Conservation (phyloP, 2,329 filamentous ascomycete genomes). For the Chrysosporium queenslandicum region DNA sequence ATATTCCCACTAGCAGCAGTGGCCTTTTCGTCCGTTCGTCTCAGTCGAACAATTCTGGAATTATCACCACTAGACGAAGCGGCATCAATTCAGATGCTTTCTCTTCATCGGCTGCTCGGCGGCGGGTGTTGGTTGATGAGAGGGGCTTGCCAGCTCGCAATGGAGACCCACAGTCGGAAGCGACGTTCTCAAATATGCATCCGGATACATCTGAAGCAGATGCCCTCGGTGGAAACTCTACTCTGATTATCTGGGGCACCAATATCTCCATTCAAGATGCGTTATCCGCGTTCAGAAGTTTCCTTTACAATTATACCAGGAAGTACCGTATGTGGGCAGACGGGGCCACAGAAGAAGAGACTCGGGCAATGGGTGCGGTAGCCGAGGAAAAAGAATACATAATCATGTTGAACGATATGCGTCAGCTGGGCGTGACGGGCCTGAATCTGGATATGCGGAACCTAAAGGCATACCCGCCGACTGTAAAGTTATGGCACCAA, state of each 20-base stretch:
- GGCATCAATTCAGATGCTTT: slow-evolving; percentile 78
- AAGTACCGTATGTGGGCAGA: slow-evolving; percentile 92
- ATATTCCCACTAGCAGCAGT: slow-evolving; percentile 73
- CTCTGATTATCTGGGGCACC: slow-evolving; percentile 89
- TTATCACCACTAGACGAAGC: slow-evolving; percentile 58
- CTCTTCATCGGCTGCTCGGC: slow-evolving; percentile 41
- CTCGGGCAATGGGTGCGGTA: slow-evolving; percentile 54
- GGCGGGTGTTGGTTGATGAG: slow-evolving; percentile 55
- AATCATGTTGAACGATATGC: slow-evolving; percentile 79
- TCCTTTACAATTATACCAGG: slow-evolving; percentile 78
- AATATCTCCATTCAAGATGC: slow-evolving; percentile 90
- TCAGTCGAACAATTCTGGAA: slow-evolving; percentile 41
- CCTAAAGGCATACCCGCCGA: slow-evolving; percentile 84
- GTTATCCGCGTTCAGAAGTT: slow-evolving; percentile 79
- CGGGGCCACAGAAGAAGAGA: slow-evolving; percentile 68
- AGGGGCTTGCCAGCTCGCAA: slow-evolving; percentile 50
- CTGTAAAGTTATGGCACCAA: slow-evolving; percentile 90
- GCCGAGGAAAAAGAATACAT: slow-evolving; percentile 74
- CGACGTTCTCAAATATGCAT: slow-evolving; percentile 58
- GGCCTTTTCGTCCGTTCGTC: slow-evolving; percentile 69
- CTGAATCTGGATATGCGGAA: slow-evolving; percentile 84
- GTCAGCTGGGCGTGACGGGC: slow-evolving; percentile 70
- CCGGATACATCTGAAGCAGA: slow-evolving; percentile 89
- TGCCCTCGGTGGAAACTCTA: slow-evolving; percentile 67
- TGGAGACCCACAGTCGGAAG: slow-evolving; percentile 45